Evolutionary conservation across 2,329 filamentous ascomycete species (phyloP).

Genomic region (Ophiostoma novo-ulmi): DNA sequence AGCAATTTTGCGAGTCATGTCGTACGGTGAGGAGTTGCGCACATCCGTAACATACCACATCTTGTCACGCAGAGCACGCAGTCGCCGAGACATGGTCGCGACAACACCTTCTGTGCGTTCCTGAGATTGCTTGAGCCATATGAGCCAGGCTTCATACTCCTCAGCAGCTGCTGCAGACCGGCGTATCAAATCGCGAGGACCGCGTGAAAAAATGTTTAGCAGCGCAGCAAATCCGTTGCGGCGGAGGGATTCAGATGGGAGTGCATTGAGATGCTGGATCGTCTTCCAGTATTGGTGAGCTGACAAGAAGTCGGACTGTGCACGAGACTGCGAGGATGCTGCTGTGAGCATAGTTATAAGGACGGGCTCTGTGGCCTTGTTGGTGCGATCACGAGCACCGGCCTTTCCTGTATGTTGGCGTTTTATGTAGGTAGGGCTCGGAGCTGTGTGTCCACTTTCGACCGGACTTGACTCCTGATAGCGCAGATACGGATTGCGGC

Average conservation of each 20-base stretch:
- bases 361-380: conserved; percentile 38
- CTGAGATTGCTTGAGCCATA: conserved; percentile 77
- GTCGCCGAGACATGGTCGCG: conserved; percentile 66
- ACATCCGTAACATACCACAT: conserved; percentile 99
- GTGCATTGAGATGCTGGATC: conserved; percentile 63
- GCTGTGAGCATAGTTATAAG: conserved; percentile 70
- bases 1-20: conserved; percentile 79
- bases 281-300: conserved; percentile 84
- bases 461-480: neutral
- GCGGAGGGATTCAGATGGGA: conserved; percentile 57
- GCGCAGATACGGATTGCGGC: conserved; percentile 46
- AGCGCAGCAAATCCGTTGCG: conserved; percentile 66
- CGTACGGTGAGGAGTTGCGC: conserved; percentile 80
- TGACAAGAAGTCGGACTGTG: conserved; percentile 75
- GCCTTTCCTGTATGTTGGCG: neutral
- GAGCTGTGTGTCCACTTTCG: neutral
- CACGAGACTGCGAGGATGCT: conserved; percentile 69
- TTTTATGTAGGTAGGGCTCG: neutral
- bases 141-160: conserved; percentile 74
- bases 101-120: conserved; percentile 70
- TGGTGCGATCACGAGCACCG: neutral
- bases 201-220: conserved; percentile 67
- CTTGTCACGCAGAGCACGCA: conserved; percentile 79
- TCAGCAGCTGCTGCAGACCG: conserved; percentile 67
- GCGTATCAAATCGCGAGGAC: conserved; percentile 63